A percentile compares a stretch with the other conserved stretches of the same genome.
phyloP scores from a whole-genome alignment of 2,329 filamentous ascomycete genomes.

The Scleromitrula shiraiana region DNA sequence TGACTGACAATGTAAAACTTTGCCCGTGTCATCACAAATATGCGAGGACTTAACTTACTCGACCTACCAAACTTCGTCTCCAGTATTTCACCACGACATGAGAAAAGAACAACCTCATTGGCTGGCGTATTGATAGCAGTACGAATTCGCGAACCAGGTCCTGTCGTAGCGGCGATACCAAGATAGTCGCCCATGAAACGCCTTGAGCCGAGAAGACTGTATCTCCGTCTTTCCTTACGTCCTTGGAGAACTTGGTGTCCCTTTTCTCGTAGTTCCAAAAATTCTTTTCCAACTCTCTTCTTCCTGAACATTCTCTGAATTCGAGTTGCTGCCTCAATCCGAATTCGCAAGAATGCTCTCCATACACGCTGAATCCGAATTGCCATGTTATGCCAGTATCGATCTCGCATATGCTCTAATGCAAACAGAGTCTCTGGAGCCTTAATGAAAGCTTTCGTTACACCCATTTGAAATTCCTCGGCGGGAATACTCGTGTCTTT shows the following conservation, averaged over 20 bases:
- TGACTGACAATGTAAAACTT: constrained; percentile 89
- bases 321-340: constrained; percentile 82
- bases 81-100: constrained; percentile 80
- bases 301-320: constrained; percentile 96
- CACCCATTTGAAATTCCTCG: constrained; percentile 95
- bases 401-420: constrained; percentile 92
- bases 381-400: constrained; percentile 99
- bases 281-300: constrained; percentile 83
- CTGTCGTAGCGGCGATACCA: constrained; percentile 71
- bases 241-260: constrained; percentile 75
- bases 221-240: constrained; percentile 84
- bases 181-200: constrained; percentile 94
- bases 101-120: constrained; percentile 76
- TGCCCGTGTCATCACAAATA: constrained; percentile 73
- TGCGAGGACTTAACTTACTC: constrained; percentile 83
- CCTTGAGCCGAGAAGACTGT: constrained; percentile 83
- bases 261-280: constrained; percentile 77
- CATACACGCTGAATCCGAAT: constrained; percentile 95
- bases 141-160: constrained; percentile 74
- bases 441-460: constrained; percentile 96
- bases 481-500: constrained; percentile 93
- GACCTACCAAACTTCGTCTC: constrained; percentile 95
- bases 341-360: constrained; percentile 90
- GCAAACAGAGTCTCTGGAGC: constrained; percentile 95
- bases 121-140: constrained; percentile 61